Conservation (phyloP, 2,329 filamentous ascomycete genomes). For the Nigrospora sphaerica region DNA sequence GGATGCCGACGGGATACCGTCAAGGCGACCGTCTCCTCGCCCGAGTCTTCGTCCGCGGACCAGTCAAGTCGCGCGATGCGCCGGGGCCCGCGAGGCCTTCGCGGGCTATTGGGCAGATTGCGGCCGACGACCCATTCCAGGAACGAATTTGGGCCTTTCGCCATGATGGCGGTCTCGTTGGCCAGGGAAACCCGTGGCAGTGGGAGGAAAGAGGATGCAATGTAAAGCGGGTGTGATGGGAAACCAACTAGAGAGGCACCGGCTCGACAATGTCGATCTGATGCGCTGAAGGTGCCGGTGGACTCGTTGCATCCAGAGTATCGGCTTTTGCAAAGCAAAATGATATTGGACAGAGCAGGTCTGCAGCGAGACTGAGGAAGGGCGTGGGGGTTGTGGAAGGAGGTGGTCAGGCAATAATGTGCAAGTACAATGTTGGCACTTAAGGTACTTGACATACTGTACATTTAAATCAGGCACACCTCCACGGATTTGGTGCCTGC, state of each 20-base stretch:
- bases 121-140: constrained; percentile 32
- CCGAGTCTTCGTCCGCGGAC: constrained; percentile 45
- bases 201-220: neutral
- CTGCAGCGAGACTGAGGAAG: too few species aligned
- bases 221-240: neutral
- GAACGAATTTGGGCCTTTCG: constrained; percentile 31
- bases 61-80: constrained; percentile 29
- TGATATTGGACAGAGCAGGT: too few species aligned
- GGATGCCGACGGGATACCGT: constrained; percentile 35
- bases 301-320: neutral
- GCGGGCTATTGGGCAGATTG: constrained; percentile 16
- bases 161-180: neutral
- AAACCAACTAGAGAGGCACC: neutral
- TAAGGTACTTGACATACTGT: too few species aligned
- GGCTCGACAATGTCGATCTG: neutral
- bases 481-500: too few species aligned
- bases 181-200: neutral
- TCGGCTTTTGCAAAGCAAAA: neutral
- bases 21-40: constrained; percentile 38
- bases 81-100: constrained; percentile 5
- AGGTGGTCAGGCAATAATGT: too few species aligned
- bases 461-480: too few species aligned
- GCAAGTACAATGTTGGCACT: too few species aligned
- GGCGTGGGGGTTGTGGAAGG: too few species aligned
- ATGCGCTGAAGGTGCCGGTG: neutral